These are phyloP conservation scores for Fusarium verrucosum DNA, from an alignment of 2,329 filamentous ascomycete genomes.

Conservation along the genomic window DNA sequence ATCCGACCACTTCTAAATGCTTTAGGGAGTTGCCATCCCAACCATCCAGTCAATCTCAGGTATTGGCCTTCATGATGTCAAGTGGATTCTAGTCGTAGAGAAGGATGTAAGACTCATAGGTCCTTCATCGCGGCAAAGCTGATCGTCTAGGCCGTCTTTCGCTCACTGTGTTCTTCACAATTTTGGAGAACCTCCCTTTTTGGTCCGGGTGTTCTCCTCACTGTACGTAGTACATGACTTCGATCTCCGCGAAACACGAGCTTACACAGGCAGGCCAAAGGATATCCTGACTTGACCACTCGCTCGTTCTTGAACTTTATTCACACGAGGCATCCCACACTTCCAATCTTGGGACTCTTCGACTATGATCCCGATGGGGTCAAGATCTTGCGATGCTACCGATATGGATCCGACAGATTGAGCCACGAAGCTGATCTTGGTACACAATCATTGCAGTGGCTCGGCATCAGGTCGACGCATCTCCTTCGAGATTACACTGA, in stretches of 20 bases:
- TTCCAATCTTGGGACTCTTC: constrained; percentile 71
- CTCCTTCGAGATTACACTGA: constrained; percentile 40
- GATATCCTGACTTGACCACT: constrained; percentile 80
- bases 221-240: constrained; percentile 63
- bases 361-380: constrained; percentile 83
- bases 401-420: constrained; percentile 70
- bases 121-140: constrained; percentile 21
- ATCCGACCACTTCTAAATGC: constrained; percentile 17
- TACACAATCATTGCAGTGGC: constrained; percentile 66
- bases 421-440: constrained; percentile 65
- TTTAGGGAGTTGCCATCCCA: constrained; percentile 70
- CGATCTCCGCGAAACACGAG: neutral
- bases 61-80: constrained; percentile 59
- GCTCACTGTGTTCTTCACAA: constrained; percentile 66
- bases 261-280: constrained; percentile 70
- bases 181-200: constrained; percentile 62
- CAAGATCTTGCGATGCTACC: constrained; percentile 78
- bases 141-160: constrained; percentile 72
- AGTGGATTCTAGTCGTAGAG: constrained; percentile 79
- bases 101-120: constrained; percentile 68
- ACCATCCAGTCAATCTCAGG: constrained; percentile 57
- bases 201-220: constrained; percentile 72
- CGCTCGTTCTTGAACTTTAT: constrained; percentile 69
- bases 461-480: constrained; percentile 66
- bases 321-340: constrained; percentile 55